phyloP scores from a whole-genome alignment of 257 asterid species.

The Nicotiana knightiana region DNA sequence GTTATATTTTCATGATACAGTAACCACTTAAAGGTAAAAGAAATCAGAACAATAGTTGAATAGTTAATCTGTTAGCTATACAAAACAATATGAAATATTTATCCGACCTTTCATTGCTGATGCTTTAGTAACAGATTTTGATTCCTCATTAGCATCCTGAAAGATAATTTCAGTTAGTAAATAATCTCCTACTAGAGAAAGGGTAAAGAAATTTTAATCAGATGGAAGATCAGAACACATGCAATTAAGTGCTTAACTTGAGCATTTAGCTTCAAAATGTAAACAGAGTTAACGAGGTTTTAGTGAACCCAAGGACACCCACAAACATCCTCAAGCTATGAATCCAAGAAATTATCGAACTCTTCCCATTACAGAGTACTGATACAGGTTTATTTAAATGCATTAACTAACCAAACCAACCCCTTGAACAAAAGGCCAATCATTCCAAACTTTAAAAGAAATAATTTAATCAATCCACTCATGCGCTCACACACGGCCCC shows the following conservation, averaged over 20 bases:
- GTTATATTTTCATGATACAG: background rate
- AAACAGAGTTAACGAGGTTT: no score
- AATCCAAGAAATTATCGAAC: background rate
- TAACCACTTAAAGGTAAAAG: background rate
- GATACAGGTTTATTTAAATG: no score
- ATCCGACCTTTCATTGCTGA: slow-evolving; percentile 75
- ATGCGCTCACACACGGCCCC: background rate
- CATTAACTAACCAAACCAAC: background rate
- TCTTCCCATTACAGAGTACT: background rate
- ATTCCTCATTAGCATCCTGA: slow-evolving; percentile 87
- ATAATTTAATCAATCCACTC: background rate
- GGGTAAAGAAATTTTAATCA: background rate
- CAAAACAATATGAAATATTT: background rate
- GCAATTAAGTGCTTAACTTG: background rate
- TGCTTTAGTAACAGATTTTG: slow-evolving; percentile 78
- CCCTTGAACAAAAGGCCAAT: background rate
- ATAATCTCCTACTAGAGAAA: background rate
- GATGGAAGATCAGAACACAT: background rate
- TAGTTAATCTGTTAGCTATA: background rate
- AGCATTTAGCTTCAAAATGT: background rate
- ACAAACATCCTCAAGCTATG: background rate
- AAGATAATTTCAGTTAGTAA: background rate
- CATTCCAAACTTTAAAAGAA: background rate
- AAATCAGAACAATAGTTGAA: background rate
- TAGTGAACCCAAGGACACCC: background rate